phyloP scores from a whole-genome alignment of 345 rosid genomes.

The Psidium friedrichsthalianum region DNA sequence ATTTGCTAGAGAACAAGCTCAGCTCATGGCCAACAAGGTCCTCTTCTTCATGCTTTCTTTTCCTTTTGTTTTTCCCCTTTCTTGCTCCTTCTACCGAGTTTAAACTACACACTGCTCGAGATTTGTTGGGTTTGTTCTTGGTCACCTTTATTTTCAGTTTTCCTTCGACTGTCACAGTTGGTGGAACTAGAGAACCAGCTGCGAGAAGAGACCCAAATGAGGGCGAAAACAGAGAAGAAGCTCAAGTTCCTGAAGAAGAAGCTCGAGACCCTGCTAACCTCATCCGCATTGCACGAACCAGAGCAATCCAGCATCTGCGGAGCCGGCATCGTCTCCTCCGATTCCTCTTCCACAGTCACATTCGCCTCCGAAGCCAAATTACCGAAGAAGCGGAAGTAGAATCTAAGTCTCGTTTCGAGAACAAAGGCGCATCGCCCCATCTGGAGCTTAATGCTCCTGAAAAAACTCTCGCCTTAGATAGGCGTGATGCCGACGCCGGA shows the following conservation, averaged over 20 bases:
- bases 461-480: background rate
- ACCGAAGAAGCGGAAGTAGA: background rate
- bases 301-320: slow-evolving; percentile 29
- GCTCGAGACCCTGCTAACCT: slow-evolving; percentile 39
- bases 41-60: background rate
- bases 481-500: background rate
- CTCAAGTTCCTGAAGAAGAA: slow-evolving; percentile 42
- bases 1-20: slow-evolving; percentile 51
- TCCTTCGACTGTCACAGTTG: slow-evolving; percentile 20
- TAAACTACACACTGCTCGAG: background rate
- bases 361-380: background rate
- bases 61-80: background rate
- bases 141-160: background rate
- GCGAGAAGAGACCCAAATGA: slow-evolving; percentile 53
- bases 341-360: slow-evolving; percentile 15
- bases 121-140: background rate
- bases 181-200: slow-evolving; percentile 47
- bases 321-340: slow-evolving; percentile 18
- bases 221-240: slow-evolving; percentile 61
- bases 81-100: background rate
- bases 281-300: slow-evolving; percentile 15
- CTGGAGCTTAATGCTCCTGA: background rate
- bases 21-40: slow-evolving; percentile 50
- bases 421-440: background rate
- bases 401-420: background rate